Evolutionary conservation across 148 eudicot species (phyloP).

Genomic region (Persicaria maculosa): DNA sequence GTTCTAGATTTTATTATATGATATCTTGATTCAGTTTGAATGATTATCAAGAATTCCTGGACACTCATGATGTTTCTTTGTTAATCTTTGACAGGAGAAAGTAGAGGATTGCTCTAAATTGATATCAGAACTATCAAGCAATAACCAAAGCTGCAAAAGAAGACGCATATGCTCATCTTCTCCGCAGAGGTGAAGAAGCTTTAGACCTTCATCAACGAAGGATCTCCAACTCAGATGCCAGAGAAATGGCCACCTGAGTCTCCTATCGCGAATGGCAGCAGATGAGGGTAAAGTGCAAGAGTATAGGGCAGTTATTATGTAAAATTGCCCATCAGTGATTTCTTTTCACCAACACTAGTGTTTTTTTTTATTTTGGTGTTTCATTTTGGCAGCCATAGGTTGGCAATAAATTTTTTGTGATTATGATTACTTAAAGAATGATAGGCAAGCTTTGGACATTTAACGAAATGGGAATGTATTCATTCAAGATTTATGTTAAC

Average conservation of each 20-base stretch:
- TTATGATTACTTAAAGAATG: background rate
- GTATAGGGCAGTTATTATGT: background rate
- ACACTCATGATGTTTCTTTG: background rate
- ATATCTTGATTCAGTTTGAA: background rate
- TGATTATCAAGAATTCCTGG: background rate
- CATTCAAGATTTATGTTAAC: background rate
- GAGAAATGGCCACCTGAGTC: too few relatives aligned
- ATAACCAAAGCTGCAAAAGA: too few relatives aligned
- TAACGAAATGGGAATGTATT: background rate
- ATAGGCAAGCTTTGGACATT: background rate
- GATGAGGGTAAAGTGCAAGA: background rate
- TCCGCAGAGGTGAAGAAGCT: slow-evolving; percentile 15
- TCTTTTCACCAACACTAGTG: background rate
- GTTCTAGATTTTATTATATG: background rate
- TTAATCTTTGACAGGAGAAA: slow-evolving; percentile 15
- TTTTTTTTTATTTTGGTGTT: background rate
- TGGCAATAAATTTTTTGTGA: background rate
- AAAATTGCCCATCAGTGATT: background rate
- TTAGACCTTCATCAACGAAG: slow-evolving; percentile 4
- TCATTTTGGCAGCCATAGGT: slow-evolving; percentile 5
- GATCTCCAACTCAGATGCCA: background rate
- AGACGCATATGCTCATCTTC: too few relatives aligned
- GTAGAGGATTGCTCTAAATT: too few relatives aligned
- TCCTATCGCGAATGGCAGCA: background rate
- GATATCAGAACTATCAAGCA: too few relatives aligned